A percentile compares a stretch with the other conserved stretches of the same genome.
Conservation (phyloP, 2,329 filamentous ascomycete species). For the Verticillium albo-atrum region DNA sequence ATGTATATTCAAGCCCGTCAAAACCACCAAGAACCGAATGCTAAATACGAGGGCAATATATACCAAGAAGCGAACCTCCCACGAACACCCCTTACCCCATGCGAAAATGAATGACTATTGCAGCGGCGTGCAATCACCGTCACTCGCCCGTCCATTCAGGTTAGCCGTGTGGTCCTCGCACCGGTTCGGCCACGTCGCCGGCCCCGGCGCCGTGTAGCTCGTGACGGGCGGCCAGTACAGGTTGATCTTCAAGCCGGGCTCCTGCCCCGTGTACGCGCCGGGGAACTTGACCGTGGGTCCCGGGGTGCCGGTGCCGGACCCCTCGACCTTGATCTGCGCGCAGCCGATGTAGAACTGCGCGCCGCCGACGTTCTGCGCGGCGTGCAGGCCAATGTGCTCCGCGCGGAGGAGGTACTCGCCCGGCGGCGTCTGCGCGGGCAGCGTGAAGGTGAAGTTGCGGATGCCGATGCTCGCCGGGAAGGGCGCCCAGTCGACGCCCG, state of each 20-base stretch:
- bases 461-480: slow-evolving; percentile 22
- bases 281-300: slow-evolving; percentile 24
- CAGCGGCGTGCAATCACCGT: slow-evolving; percentile 29
- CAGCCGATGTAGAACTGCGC: slow-evolving; percentile 33
- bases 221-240: slow-evolving; percentile 28
- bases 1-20: too few species aligned
- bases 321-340: slow-evolving; percentile 26
- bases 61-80: too few species aligned
- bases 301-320: slow-evolving; percentile 22
- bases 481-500: slow-evolving; percentile 26
- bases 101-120: background rate
- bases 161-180: slow-evolving; percentile 33
- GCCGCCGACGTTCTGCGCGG: slow-evolving; percentile 22
- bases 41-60: too few species aligned
- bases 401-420: slow-evolving; percentile 29
- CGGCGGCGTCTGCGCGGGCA: slow-evolving; percentile 21
- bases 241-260: slow-evolving; percentile 27
- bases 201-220: slow-evolving; percentile 26
- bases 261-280: slow-evolving; percentile 25
- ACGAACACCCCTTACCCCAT: too few species aligned
- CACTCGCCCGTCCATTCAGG: slow-evolving; percentile 22
- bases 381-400: slow-evolving; percentile 31
- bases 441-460: slow-evolving; percentile 28
- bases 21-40: too few species aligned
- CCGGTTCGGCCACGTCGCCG: slow-evolving; percentile 25